Evolutionary conservation across 2,329 filamentous ascomycete genomes (phyloP).

Genomic region (Madurella mycetomatis): DNA sequence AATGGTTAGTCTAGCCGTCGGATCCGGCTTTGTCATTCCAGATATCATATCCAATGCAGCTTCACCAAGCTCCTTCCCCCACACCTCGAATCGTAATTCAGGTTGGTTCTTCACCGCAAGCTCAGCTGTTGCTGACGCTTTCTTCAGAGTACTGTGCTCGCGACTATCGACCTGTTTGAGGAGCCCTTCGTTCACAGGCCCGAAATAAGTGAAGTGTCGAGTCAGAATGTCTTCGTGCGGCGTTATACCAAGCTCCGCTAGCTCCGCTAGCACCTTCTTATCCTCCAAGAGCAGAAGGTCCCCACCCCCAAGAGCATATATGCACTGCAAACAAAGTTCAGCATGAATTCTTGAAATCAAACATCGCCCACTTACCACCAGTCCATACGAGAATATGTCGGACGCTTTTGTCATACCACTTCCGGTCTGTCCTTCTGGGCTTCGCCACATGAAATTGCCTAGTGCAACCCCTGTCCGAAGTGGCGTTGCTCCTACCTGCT

Average conservation of each 20-base stretch:
- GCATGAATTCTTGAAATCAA: not conserved
- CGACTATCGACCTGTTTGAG: not conserved
- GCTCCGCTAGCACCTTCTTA: too few relatives aligned
- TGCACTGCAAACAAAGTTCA: not conserved
- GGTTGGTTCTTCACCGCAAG: not conserved
- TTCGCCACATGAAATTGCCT: conserved; percentile 7
- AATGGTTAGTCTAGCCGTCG: too few relatives aligned
- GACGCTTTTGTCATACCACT: too few relatives aligned
- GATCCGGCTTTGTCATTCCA: too few relatives aligned
- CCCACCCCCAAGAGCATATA: too few relatives aligned
- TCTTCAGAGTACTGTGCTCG: not conserved
- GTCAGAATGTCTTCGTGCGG: too few relatives aligned
- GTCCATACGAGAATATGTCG: conserved; percentile 2
- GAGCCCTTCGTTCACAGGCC: not conserved
- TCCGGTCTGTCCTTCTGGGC: conserved; percentile 8
- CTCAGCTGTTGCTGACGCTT: not conserved
- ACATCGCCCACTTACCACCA: not conserved
- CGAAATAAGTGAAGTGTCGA: too few relatives aligned
- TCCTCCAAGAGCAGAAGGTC: too few relatives aligned
- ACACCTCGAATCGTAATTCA: not conserved
- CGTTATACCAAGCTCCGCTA: too few relatives aligned
- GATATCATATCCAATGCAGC: too few relatives aligned
- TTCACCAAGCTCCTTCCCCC: conserved; percentile 1
- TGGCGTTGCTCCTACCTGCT: not conserved
- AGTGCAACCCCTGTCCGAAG: not conserved